phyloP scores from a whole-genome alignment of 2,329 filamentous ascomycete species.

The Botrytis porri region DNA sequence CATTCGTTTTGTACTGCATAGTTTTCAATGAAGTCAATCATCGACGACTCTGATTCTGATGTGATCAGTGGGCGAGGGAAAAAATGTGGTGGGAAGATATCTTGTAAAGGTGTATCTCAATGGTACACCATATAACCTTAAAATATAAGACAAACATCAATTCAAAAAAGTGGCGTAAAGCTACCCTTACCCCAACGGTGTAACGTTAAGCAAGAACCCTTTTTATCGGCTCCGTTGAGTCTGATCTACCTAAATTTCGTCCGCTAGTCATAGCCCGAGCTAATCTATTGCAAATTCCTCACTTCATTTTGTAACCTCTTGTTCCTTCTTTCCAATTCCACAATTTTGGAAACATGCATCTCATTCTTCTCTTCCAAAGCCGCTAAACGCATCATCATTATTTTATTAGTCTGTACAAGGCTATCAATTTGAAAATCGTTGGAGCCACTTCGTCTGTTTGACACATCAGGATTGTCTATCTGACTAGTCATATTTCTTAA shows the following conservation, averaged over 20 bases:
- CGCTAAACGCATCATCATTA: background rate
- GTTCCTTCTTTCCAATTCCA: background rate
- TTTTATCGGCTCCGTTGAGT: no score
- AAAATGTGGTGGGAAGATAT: no score
- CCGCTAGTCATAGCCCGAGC: no score
- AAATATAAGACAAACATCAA: no score
- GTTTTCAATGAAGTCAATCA: background rate
- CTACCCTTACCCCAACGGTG: no score
- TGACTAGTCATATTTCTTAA: background rate
- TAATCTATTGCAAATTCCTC: background rate
- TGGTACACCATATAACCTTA: no score
- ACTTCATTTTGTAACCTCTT: background rate
- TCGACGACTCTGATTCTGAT: background rate
- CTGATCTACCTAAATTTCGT: no score
- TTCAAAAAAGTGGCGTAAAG: no score
- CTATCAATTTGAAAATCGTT: background rate
- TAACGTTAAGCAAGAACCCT: no score
- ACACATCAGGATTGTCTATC: background rate
- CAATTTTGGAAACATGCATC: background rate
- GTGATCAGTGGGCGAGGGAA: no score
- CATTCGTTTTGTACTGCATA: background rate
- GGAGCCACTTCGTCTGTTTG: background rate
- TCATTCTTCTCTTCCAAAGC: background rate
- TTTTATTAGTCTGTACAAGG: background rate
- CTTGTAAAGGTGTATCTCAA: no score